Conservation (phyloP, 345 rosid genomes). For the Linum trigynum region DNA sequence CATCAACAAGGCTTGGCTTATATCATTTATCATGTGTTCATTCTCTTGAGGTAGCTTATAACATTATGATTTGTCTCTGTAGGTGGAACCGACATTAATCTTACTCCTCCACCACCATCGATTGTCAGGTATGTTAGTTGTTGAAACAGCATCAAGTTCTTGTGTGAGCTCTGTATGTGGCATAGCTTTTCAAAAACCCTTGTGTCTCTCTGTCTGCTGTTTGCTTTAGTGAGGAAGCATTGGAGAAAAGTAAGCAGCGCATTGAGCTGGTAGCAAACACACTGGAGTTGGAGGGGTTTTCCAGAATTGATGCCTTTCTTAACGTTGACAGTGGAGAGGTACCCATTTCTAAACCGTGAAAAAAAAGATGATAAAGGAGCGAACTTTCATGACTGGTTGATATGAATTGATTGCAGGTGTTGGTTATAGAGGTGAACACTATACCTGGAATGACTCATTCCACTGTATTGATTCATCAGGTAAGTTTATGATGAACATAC, state of each 20-base stretch:
- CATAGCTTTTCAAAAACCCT: not conserved
- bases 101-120: constrained; percentile 84
- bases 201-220: not conserved
- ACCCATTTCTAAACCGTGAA: constrained; percentile 3
- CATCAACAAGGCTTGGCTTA: too few species aligned
- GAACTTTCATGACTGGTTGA: not conserved
- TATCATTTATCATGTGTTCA: too few species aligned
- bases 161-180: not conserved
- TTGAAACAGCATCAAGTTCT: constrained; percentile 4
- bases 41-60: too few species aligned
- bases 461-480: constrained; percentile 91
- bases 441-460: constrained; percentile 98
- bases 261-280: constrained; percentile 74
- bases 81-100: constrained; percentile 99
- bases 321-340: constrained; percentile 92
- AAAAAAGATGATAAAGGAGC: too few species aligned
- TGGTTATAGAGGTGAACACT: constrained; percentile 85
- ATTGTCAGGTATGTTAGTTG: constrained; percentile 58
- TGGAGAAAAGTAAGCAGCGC: constrained; percentile 56
- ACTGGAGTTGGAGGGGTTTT: constrained; percentile 71
- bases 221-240: constrained; percentile 41
- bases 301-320: constrained; percentile 86
- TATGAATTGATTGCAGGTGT: constrained; percentile 35
- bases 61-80: not conserved
- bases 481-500: constrained; percentile 13